Percentiles rank a stretch among this genome's conserved stretches.
These are phyloP conservation scores for Fraxinus baroniana DNA, from an alignment of 305 asterid genomes.

Conservation along the genomic window DNA sequence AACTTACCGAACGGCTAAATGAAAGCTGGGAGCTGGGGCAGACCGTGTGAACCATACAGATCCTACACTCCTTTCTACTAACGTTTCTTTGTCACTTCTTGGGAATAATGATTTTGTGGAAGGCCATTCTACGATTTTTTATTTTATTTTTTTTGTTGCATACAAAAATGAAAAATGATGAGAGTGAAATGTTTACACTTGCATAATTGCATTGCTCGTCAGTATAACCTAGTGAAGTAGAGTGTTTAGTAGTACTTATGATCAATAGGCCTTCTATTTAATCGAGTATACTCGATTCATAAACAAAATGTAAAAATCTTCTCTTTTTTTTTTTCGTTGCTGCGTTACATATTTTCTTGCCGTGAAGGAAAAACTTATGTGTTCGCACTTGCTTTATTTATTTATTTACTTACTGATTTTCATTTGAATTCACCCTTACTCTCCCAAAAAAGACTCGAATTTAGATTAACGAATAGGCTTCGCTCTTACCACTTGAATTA, in stretches of 20 bases:
- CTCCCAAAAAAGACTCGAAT: not conserved
- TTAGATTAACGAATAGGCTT: not conserved
- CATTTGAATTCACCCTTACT: not conserved
- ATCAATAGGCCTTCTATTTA: not conserved
- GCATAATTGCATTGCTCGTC: not conserved
- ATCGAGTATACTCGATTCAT: not conserved
- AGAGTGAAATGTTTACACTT: not conserved
- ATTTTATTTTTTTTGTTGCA: not conserved
- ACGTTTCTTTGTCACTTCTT: no score
- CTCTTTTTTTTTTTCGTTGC: no score
- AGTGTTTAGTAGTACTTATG: not conserved
- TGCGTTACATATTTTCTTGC: not conserved
- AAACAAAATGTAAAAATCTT: no score
- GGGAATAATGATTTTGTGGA: no score
- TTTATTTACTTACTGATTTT: not conserved
- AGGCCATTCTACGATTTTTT: not conserved
- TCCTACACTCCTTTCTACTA: no score
- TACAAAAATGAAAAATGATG: not conserved
- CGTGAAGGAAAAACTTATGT: not conserved
- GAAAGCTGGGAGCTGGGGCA: no score
- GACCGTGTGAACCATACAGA: no score
- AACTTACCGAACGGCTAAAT: no score
- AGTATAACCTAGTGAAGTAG: not conserved
- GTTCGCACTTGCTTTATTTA: not conserved
- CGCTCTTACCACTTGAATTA: not conserved